These are phyloP conservation scores for Pleurotus platypus DNA, from an alignment of 768 basidiomycete species.

Conservation along the genomic window DNA sequence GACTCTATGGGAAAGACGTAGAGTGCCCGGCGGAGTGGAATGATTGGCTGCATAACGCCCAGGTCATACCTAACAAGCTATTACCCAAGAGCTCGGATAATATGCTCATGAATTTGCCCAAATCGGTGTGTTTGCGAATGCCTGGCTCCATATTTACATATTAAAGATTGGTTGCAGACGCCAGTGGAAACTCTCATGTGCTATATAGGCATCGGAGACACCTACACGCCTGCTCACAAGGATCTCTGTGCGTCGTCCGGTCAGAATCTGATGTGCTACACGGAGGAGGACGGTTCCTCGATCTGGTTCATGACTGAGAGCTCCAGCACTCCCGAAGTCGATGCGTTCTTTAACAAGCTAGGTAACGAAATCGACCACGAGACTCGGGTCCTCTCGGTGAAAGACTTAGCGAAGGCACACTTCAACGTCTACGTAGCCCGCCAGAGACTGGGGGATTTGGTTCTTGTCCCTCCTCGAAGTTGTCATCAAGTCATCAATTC, in stretches of 20 bases:
- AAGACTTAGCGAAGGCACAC: slow-evolving; percentile 61
- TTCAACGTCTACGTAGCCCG: slow-evolving; percentile 69
- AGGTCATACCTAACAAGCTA: slow-evolving; percentile 49
- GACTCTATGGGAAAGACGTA: slow-evolving; percentile 77
- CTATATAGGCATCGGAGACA: slow-evolving; percentile 79
- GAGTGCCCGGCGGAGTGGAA: slow-evolving; percentile 66
- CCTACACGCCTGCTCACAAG: slow-evolving; percentile 83
- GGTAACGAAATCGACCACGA: slow-evolving; percentile 71
- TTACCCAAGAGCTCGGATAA: slow-evolving; percentile 55
- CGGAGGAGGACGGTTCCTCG: slow-evolving; percentile 67
- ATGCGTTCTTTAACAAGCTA: slow-evolving; percentile 56
- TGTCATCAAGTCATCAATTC: slow-evolving; percentile 83
- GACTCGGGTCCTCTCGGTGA: slow-evolving; percentile 56
- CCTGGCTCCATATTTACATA: background rate
- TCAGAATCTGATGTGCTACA: slow-evolving; percentile 84
- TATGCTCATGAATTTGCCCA: slow-evolving; percentile 52
- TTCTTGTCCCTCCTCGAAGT: slow-evolving; percentile 76
- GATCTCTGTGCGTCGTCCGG: slow-evolving; percentile 83
- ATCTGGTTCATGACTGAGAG: slow-evolving; percentile 86
- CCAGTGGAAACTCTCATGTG: slow-evolving; percentile 81
- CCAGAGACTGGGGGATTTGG: slow-evolving; percentile 74
- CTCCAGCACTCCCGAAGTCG: slow-evolving; percentile 48
- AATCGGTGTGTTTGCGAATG: slow-evolving; percentile 35
- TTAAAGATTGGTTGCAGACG: slow-evolving; percentile 31
- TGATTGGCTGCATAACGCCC: slow-evolving; percentile 47